A percentile compares a stretch with the other conserved stretches of the same genome.
phyloP scores from a whole-genome alignment of 78 protist species.

The Dictyostelium purpureum region DNA sequence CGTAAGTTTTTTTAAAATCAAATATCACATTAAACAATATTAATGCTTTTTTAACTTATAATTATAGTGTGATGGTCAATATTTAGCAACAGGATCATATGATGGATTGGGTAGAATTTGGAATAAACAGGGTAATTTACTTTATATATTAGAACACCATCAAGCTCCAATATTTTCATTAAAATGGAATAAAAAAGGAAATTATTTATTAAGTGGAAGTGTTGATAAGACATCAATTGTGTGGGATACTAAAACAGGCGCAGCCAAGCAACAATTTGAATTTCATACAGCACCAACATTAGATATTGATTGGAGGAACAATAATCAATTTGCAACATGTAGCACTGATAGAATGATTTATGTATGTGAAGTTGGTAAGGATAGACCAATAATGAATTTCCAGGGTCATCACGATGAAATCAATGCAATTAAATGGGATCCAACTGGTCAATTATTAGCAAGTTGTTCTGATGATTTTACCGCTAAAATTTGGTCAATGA shows the following conservation, averaged over 20 bases:
- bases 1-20: neutral
- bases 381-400: slow-evolving; percentile 78
- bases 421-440: slow-evolving; percentile 94
- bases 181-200: slow-evolving; percentile 93
- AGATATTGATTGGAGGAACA: slow-evolving; percentile 95
- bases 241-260: slow-evolving; percentile 93
- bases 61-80: slow-evolving; percentile 81
- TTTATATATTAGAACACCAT: slow-evolving; percentile 81
- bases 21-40: neutral
- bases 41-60: neutral
- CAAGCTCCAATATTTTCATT: slow-evolving; percentile 93
- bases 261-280: slow-evolving; percentile 77
- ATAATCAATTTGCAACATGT: slow-evolving; percentile 87
- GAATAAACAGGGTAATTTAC: slow-evolving; percentile 82
- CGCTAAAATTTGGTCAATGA: slow-evolving; percentile 89
- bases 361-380: slow-evolving; percentile 88
- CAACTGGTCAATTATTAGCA: slow-evolving; percentile 92
- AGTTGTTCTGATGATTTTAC: slow-evolving; percentile 96
- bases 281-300: slow-evolving; percentile 94
- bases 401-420: slow-evolving; percentile 93
- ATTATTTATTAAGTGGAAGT: slow-evolving; percentile 87
- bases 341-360: slow-evolving; percentile 79
- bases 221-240: slow-evolving; percentile 94
- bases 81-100: slow-evolving; percentile 96
- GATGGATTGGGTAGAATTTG: slow-evolving; percentile 95